These are phyloP conservation scores for Tetrapyrgos nigripes DNA, from an alignment of 1,284 basidiomycete species.

Conservation along the genomic window DNA sequence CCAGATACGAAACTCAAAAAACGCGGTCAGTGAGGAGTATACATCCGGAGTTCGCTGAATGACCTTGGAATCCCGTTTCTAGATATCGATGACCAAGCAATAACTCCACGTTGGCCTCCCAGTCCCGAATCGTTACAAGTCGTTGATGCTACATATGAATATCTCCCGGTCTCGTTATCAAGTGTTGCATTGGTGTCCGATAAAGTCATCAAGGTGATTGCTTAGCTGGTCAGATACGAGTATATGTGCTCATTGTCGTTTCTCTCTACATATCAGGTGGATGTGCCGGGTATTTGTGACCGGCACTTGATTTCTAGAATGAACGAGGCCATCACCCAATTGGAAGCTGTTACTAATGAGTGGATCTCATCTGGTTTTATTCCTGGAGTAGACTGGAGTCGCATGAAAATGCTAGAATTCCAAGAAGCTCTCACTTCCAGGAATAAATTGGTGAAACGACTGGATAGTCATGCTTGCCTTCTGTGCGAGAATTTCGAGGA, in stretches of 20 bases:
- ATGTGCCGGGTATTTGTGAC: conserved; percentile 72
- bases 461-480: conserved; percentile 55
- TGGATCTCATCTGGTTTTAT: conserved; percentile 58
- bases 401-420: conserved; percentile 89
- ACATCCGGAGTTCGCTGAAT: background rate
- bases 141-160: conserved; percentile 70
- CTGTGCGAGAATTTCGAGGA: conserved; percentile 49
- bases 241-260: conserved; percentile 13
- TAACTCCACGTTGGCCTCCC: conserved; percentile 83
- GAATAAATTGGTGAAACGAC: conserved; percentile 52
- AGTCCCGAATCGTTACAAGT: conserved; percentile 52
- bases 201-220: conserved; percentile 71
- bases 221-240: background rate
- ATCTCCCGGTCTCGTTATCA: conserved; percentile 71
- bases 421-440: conserved; percentile 82
- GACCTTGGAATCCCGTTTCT: conserved; percentile 3
- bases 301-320: conserved; percentile 70
- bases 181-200: conserved; percentile 83
- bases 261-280: conserved; percentile 54
- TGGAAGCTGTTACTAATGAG: conserved; percentile 61
- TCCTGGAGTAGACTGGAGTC: conserved; percentile 86
- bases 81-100: conserved; percentile 68
- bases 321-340: conserved; percentile 52
- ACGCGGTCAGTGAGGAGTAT: conserved; percentile 50
- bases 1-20: conserved; percentile 62